Conservation (phyloP, 805 yeast species). For the Candida maesae region DNA sequence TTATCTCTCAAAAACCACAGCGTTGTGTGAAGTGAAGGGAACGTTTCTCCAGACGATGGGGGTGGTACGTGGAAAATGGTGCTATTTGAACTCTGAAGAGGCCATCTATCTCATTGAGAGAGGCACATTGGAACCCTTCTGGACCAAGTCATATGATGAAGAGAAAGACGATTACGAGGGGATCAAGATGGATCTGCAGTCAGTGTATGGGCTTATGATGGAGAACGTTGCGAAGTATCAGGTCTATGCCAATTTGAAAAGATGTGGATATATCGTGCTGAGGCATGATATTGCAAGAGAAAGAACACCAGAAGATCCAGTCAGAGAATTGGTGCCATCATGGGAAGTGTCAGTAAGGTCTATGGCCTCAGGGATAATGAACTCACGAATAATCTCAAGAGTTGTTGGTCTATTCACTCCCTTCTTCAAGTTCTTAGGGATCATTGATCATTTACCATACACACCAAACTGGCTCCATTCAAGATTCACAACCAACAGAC, state of each 20-base stretch:
- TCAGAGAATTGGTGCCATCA: too few species aligned
- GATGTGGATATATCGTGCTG: conserved; percentile 71
- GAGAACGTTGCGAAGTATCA: conserved; percentile 47
- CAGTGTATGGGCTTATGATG: conserved; percentile 54
- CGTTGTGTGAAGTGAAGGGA: conserved; percentile 57
- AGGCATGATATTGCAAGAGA: conserved; percentile 21
- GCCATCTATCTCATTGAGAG: conserved; percentile 75
- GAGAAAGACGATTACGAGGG: conserved; percentile 24
- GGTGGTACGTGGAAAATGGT: conserved; percentile 39
- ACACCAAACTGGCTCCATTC: conserved; percentile 18
- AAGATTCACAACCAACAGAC: conserved; percentile 23
- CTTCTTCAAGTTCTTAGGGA: not conserved
- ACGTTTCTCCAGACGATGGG: conserved; percentile 76
- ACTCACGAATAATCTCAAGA: too few species aligned
- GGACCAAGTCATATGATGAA: conserved; percentile 22
- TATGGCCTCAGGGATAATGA: too few species aligned
- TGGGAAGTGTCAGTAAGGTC: not conserved
- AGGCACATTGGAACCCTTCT: conserved; percentile 54
- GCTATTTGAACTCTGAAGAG: conserved; percentile 63
- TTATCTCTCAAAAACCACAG: conserved; percentile 43
- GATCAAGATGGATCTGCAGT: conserved; percentile 50
- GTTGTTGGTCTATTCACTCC: too few species aligned
- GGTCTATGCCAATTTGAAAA: conserved; percentile 69
- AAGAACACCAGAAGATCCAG: not conserved
- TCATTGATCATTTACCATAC: conserved; percentile 14